Percentiles rank a stretch among this genome's conserved stretches.
phyloP scores from a whole-genome alignment of 1,139 yeast genomes.

The Candida albicans region DNA sequence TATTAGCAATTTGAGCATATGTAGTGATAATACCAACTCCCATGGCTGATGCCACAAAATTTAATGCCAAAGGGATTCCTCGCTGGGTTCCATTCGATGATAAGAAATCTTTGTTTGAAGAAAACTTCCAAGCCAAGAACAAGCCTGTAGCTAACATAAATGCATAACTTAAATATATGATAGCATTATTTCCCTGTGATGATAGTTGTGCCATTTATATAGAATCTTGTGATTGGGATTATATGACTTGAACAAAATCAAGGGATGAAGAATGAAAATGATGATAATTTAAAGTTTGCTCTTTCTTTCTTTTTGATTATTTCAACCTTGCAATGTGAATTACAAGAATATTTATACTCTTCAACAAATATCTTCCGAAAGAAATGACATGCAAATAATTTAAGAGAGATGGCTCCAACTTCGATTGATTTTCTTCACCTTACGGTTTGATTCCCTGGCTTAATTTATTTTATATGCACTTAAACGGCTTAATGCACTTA shows the following conservation, averaged over 20 bases:
- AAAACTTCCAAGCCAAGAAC: conserved; percentile 54
- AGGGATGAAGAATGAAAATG: no score
- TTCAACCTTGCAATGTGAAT: no score
- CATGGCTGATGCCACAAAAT: conserved; percentile 87
- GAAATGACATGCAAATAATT: no score
- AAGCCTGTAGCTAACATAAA: conserved; percentile 62
- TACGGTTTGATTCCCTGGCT: no score
- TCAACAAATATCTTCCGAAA: no score
- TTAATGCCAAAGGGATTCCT: conserved; percentile 79
- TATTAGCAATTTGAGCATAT: conserved; percentile 81
- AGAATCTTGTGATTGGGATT: not conserved
- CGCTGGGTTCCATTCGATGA: conserved; percentile 78
- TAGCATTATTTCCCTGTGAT: conserved; percentile 61
- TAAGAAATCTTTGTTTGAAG: conserved; percentile 54
- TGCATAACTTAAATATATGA: conserved; percentile 73
- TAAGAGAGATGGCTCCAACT: no score
- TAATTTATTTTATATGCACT: not conserved
- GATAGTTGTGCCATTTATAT: conserved; percentile 29
- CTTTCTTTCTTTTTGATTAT: no score
- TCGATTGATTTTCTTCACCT: no score
- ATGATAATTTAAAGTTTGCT: no score
- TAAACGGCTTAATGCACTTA: not conserved
- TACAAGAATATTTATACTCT: no score
- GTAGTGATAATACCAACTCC: conserved; percentile 90
- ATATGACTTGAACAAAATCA: not conserved